Conservation (phyloP, 2,329 filamentous ascomycete species). For the Pyrenophora graminea region DNA sequence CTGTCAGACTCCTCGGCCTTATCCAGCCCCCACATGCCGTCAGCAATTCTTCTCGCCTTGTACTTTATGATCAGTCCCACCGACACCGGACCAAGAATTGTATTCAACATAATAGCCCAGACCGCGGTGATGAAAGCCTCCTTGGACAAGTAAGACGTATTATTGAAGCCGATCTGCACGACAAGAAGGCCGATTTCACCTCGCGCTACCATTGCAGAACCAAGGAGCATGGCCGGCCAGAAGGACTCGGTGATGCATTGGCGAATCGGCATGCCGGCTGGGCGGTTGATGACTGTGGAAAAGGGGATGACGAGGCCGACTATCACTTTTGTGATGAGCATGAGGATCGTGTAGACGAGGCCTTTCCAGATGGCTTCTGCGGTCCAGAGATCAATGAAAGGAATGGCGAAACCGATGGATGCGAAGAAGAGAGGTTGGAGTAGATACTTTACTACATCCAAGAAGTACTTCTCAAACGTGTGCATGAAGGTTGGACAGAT, state of each 20-base stretch:
- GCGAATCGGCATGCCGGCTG: background rate
- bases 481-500: slow-evolving; percentile 34
- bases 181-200: background rate
- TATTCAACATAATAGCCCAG: slow-evolving; percentile 30
- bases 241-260: background rate
- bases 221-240: background rate
- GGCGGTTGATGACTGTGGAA: background rate
- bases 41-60: slow-evolving; percentile 10
- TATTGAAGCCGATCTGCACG: background rate
- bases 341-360: slow-evolving; percentile 31
- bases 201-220: background rate
- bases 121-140: slow-evolving; percentile 30
- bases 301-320: slow-evolving; percentile 6
- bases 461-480: slow-evolving; percentile 49
- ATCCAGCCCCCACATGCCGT: background rate
- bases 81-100: slow-evolving; percentile 26
- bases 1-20: background rate
- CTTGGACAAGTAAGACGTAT: slow-evolving; percentile 23
- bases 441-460: slow-evolving; percentile 49
- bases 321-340: slow-evolving; percentile 23
- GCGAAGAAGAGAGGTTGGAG: slow-evolving; percentile 37
- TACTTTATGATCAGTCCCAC: slow-evolving; percentile 31
- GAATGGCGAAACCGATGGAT: slow-evolving; percentile 35
- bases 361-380: slow-evolving; percentile 32
- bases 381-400: slow-evolving; percentile 34